These are phyloP conservation scores for Tubosaeta brunneosetosa DNA, from an alignment of 768 basidiomycete species.

Conservation along the genomic window DNA sequence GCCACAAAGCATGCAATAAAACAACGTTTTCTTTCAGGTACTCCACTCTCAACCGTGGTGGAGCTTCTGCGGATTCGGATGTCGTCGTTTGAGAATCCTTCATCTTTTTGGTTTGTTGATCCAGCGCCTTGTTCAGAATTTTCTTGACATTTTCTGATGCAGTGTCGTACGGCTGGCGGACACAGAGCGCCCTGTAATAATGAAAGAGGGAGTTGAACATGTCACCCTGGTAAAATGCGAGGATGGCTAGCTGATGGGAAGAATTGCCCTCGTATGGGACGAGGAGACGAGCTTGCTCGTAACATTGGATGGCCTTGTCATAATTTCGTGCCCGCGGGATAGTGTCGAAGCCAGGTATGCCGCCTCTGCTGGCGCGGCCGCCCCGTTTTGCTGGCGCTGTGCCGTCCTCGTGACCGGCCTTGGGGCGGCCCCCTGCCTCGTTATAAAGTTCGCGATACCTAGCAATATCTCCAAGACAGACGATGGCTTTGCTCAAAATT, in stretches of 20 bases:
- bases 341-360: constrained; percentile 38
- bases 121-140: constrained; percentile 61
- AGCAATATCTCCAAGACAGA: constrained; percentile 92
- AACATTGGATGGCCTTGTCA: constrained; percentile 71
- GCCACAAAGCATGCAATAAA: constrained; percentile 74
- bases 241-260: constrained; percentile 93
- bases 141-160: constrained; percentile 81
- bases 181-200: constrained; percentile 90
- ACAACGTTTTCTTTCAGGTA: constrained; percentile 71
- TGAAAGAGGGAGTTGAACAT: constrained; percentile 75
- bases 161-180: constrained; percentile 79
- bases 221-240: constrained; percentile 81
- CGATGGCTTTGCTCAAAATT: constrained; percentile 79
- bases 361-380: constrained; percentile 46
- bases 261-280: constrained; percentile 90
- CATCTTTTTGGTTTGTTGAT: constrained; percentile 48
- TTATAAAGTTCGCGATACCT: constrained; percentile 90
- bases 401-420: constrained; percentile 64
- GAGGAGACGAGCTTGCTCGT: constrained; percentile 78
- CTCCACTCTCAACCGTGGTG: constrained; percentile 53
- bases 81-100: constrained; percentile 34
- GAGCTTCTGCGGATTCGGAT: constrained; percentile 31
- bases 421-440: constrained; percentile 60
- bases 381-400: constrained; percentile 33
- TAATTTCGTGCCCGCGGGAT: constrained; percentile 63